Conservation (phyloP, 805 yeast genomes). For the Lachancea mirantina region DNA sequence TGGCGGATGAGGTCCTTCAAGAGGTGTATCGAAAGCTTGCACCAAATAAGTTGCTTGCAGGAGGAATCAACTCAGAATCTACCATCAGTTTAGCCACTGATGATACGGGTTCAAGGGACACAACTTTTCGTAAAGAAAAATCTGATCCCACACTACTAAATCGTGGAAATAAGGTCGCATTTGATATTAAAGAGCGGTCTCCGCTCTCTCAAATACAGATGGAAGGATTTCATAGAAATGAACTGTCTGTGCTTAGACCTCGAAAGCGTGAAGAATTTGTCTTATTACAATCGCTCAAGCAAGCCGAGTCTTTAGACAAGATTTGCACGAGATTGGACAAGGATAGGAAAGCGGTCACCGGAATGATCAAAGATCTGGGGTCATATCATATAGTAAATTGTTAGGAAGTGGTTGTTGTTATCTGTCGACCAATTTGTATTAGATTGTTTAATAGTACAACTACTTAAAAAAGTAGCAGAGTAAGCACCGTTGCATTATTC, state of each 20-base stretch:
- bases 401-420: slow-evolving; percentile 11
- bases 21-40: slow-evolving; percentile 27
- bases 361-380: slow-evolving; percentile 40
- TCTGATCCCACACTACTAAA: slow-evolving; percentile 5
- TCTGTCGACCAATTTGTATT: too few relatives aligned
- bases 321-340: slow-evolving; percentile 64
- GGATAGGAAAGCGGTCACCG: slow-evolving; percentile 49
- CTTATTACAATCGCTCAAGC: slow-evolving; percentile 41
- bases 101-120: too few relatives aligned
- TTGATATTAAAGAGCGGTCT: slow-evolving; percentile 21
- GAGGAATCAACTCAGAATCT: slow-evolving; percentile 2
- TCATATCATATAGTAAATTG: slow-evolving; percentile 43
- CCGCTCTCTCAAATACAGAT: too few relatives aligned
- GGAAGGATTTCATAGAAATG: too few relatives aligned
- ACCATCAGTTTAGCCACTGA: slow-evolving; percentile 3
- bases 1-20: slow-evolving; percentile 25
- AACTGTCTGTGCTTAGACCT: too few relatives aligned
- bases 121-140: slow-evolving; percentile 16
- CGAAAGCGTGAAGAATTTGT: slow-evolving; percentile 11
- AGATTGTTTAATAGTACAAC: too few relatives aligned
- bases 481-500: too few relatives aligned
- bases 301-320: slow-evolving; percentile 51
- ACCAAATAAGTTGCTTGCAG: slow-evolving; percentile 1
- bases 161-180: slow-evolving; percentile 18
- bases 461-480: too few relatives aligned